phyloP scores from a whole-genome alignment of 257 asterid genomes.

The Nicotiana knightiana region DNA sequence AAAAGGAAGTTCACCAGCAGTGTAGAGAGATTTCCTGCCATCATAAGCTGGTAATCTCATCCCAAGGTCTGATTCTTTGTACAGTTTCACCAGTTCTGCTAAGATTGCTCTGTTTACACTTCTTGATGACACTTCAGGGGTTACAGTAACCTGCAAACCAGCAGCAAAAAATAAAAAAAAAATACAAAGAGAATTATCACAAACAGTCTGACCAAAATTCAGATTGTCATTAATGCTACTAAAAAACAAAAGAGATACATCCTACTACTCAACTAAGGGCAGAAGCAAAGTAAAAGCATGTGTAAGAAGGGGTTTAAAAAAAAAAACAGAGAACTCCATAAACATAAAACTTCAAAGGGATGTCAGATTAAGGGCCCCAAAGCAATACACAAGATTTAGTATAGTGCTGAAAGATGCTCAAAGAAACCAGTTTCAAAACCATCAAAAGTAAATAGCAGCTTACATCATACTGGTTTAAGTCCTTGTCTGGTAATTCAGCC shows the following conservation, averaged over 20 bases:
- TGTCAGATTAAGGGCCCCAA: constrained; percentile 51
- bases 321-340: constrained; percentile 7
- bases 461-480: constrained; percentile 94
- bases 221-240: constrained; percentile 36
- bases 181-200: constrained; percentile 22
- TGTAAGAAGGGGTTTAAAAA: constrained; percentile 26
- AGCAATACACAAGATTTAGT: constrained; percentile 20
- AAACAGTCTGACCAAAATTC: constrained; percentile 24
- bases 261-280: constrained; percentile 26
- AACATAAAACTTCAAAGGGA: constrained; percentile 17
- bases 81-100: constrained; percentile 75
- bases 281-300: constrained; percentile 23
- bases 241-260: constrained; percentile 22
- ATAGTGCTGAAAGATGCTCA: constrained; percentile 15
- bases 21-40: constrained; percentile 87
- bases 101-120: constrained; percentile 76
- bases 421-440: neutral
- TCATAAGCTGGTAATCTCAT: constrained; percentile 94
- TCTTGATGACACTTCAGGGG: constrained; percentile 89
- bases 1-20: constrained; percentile 98
- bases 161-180: constrained; percentile 8
- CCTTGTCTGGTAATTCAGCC: constrained; percentile 91
- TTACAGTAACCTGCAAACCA: constrained; percentile 68
- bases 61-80: constrained; percentile 85
- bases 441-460: constrained; percentile 20